A percentile compares a stretch with the other conserved stretches of the same genome.
These are phyloP conservation scores for Diaporthe sp. DNA, from an alignment of 2,329 filamentous ascomycete species.

Conservation along the genomic window DNA sequence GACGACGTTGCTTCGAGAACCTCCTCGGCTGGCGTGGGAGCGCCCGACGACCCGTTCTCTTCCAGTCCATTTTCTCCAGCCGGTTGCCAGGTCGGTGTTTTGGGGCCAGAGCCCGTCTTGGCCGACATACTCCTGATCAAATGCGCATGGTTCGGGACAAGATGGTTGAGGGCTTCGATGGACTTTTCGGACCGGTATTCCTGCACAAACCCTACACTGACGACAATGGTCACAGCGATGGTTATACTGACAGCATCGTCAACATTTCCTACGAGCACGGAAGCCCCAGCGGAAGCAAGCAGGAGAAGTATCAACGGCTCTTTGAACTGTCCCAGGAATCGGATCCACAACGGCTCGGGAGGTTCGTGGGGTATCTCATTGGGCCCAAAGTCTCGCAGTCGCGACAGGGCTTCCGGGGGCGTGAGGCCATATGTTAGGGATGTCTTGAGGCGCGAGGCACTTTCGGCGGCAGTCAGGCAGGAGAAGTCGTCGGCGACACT, in stretches of 20 bases:
- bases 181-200: constrained; percentile 99
- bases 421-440: constrained; percentile 88
- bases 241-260: constrained; percentile 97
- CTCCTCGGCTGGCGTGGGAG: constrained; percentile 72
- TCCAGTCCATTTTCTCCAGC: constrained; percentile 44
- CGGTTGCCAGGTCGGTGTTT: constrained; percentile 64
- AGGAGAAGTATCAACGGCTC: constrained; percentile 95
- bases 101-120: constrained; percentile 51
- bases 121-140: constrained; percentile 77
- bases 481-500: constrained; percentile 72
- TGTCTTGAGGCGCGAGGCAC: constrained; percentile 82
- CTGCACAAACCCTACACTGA: constrained; percentile 95
- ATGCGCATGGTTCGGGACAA: constrained; percentile 96
- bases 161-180: constrained; percentile 90
- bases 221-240: constrained; percentile 95
- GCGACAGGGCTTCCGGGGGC: constrained; percentile 83
- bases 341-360: constrained; percentile 93
- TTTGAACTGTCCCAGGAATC: constrained; percentile 96
- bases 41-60: constrained; percentile 64
- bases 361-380: constrained; percentile 97
- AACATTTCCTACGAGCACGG: constrained; percentile 90
- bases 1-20: constrained; percentile 80
- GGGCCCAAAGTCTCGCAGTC: constrained; percentile 84
- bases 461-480: constrained; percentile 81
- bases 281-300: constrained; percentile 88